Evolutionary conservation across 495 filamentous ascomycete genomes (phyloP).

Genomic region (Aspergillus kassunensis): DNA sequence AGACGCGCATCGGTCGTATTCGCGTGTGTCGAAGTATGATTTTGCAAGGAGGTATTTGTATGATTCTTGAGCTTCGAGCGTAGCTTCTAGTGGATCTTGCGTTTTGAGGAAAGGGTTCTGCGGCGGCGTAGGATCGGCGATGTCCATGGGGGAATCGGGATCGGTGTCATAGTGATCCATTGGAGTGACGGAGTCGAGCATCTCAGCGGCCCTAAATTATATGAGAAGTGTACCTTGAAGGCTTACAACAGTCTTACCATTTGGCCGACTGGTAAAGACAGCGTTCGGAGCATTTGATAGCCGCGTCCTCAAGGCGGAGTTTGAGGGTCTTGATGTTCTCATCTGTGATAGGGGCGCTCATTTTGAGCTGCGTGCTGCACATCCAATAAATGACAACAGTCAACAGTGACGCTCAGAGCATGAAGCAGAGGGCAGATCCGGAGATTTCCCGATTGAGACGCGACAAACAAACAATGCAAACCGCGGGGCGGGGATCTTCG

Average conservation of each 20-base stretch:
- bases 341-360: conserved; percentile 36
- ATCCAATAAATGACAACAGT: too few species aligned
- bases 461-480: conserved; percentile 28
- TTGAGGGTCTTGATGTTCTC: conserved; percentile 49
- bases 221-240: background rate
- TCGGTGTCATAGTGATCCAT: conserved; percentile 50
- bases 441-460: conserved; percentile 5
- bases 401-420: too few species aligned
- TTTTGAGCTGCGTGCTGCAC: too few species aligned
- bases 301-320: conserved; percentile 71
- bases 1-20: conserved; percentile 90
- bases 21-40: conserved; percentile 91
- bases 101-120: conserved; percentile 46
- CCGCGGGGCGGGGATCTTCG: background rate
- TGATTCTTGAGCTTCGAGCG: conserved; percentile 75
- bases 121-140: conserved; percentile 30
- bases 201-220: conserved; percentile 78
- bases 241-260: too few species aligned
- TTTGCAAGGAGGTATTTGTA: conserved; percentile 86
- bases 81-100: conserved; percentile 62
- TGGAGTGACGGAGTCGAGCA: conserved; percentile 72
- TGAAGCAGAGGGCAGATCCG: too few species aligned
- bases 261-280: conserved; percentile 96
- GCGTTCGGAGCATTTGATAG: conserved; percentile 86
- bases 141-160: conserved; percentile 56